Evolutionary conservation across 148 eudicot species (phyloP).

Genomic region (Amaranthus cruentus): DNA sequence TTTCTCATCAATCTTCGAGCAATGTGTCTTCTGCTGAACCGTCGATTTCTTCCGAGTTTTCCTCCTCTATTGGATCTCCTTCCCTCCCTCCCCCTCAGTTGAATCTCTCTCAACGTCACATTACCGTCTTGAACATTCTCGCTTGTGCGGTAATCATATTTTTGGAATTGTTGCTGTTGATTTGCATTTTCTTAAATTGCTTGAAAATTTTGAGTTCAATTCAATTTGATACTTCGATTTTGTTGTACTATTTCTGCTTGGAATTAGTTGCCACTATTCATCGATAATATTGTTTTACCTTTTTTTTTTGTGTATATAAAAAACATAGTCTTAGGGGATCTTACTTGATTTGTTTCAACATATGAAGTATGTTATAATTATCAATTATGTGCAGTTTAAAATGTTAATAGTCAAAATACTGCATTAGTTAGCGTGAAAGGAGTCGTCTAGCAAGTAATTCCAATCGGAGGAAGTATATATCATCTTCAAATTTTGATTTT

Average conservation of each 20-base stretch:
- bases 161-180: background rate
- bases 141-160: slow-evolving; percentile 54
- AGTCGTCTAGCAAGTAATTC: no score
- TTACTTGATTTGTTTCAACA: no score
- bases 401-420: no score
- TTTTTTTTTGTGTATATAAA: no score
- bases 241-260: no score
- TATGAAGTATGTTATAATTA: no score
- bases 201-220: background rate
- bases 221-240: background rate
- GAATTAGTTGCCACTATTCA: no score
- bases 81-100: slow-evolving; percentile 34
- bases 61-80: slow-evolving; percentile 54
- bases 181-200: background rate
- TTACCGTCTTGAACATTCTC: slow-evolving; percentile 46
- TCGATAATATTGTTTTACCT: no score
- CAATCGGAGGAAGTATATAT: background rate
- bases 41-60: slow-evolving; percentile 37
- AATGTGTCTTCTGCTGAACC: slow-evolving; percentile 34
- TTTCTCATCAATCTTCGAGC: slow-evolving; percentile 27
- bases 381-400: no score
- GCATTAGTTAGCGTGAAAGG: no score
- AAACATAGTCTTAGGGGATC: no score
- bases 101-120: slow-evolving; percentile 60
- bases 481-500: background rate